phyloP scores from a whole-genome alignment of 2,329 filamentous ascomycete species.

The Calonectria honghensis region DNA sequence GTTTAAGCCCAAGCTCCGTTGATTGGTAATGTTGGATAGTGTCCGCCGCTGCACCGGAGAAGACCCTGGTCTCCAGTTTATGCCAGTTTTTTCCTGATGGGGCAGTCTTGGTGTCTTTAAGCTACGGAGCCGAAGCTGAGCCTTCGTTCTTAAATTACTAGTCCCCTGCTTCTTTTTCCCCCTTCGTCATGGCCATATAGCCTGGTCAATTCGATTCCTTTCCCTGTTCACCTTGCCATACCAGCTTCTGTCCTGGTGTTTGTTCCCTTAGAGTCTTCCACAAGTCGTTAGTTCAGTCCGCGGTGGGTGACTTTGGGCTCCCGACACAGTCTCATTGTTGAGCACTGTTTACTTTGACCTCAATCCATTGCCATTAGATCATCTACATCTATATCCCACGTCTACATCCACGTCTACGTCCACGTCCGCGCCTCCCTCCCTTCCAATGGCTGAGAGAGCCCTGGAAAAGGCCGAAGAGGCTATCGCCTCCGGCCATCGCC shows the following conservation, averaged over 20 bases:
- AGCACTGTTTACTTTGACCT: slow-evolving; percentile 43
- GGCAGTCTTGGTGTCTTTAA: slow-evolving; percentile 35
- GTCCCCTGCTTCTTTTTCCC: background rate
- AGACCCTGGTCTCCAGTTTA: slow-evolving; percentile 23
- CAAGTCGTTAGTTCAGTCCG: slow-evolving; percentile 34
- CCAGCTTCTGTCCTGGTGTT: slow-evolving; percentile 11
- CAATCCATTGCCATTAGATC: slow-evolving; percentile 17
- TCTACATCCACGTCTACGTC: background rate
- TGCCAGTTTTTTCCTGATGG: slow-evolving; percentile 30
- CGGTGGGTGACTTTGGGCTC: slow-evolving; percentile 55
- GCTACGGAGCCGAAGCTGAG: slow-evolving; percentile 26
- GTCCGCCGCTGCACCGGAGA: slow-evolving; percentile 20
- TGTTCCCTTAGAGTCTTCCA: slow-evolving; percentile 4
- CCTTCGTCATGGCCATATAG: slow-evolving; percentile 23
- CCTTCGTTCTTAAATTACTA: slow-evolving; percentile 30
- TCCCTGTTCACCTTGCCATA: background rate
- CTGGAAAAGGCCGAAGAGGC: slow-evolving; percentile 57
- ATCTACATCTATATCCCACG: background rate
- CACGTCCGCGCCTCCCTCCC: background rate
- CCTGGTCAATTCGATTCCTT: slow-evolving; percentile 27
- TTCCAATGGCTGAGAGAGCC: slow-evolving; percentile 55
- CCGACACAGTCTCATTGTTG: slow-evolving; percentile 47
- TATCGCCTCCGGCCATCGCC: slow-evolving; percentile 54
- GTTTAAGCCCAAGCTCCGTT: slow-evolving; percentile 40
- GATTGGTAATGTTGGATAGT: slow-evolving; percentile 42